phyloP scores from a whole-genome alignment of 169 alveolate species.

The Amoebophrya sp. region DNA sequence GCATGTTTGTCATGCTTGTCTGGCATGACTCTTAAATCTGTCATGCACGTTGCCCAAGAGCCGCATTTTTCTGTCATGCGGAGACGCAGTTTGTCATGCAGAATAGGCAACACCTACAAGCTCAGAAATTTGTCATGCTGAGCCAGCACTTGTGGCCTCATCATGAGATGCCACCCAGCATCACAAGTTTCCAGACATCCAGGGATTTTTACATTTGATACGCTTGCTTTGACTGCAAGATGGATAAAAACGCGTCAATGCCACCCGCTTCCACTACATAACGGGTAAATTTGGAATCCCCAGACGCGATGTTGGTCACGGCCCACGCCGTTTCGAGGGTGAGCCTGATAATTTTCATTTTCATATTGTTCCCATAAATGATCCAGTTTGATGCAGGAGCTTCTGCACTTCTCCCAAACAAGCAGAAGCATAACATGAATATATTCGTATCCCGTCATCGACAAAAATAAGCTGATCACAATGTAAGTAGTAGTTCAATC shows the following conservation, averaged over 20 bases:
- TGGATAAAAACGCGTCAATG: background rate
- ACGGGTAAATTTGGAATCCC: background rate
- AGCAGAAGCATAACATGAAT: background rate
- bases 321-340: conserved; percentile 15
- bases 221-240: background rate
- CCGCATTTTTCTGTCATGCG: too few relatives aligned
- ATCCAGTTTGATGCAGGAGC: background rate
- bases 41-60: too few relatives aligned
- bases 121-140: too few relatives aligned
- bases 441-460: background rate
- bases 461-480: background rate
- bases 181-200: too few relatives aligned
- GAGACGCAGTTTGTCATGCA: too few relatives aligned
- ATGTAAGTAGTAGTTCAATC: too few relatives aligned
- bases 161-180: too few relatives aligned
- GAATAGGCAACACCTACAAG: too few relatives aligned
- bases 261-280: background rate
- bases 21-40: too few relatives aligned
- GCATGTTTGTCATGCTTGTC: too few relatives aligned
- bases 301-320: background rate
- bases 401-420: background rate
- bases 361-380: background rate
- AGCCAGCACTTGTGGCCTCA: too few relatives aligned
- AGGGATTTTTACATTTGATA: too few relatives aligned
- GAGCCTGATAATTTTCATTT: background rate